Percentiles rank a stretch among this genome's conserved stretches.
Evolutionary conservation across 1,284 basidiomycete species (phyloP).

Genomic region (Abortiporus biennis): DNA sequence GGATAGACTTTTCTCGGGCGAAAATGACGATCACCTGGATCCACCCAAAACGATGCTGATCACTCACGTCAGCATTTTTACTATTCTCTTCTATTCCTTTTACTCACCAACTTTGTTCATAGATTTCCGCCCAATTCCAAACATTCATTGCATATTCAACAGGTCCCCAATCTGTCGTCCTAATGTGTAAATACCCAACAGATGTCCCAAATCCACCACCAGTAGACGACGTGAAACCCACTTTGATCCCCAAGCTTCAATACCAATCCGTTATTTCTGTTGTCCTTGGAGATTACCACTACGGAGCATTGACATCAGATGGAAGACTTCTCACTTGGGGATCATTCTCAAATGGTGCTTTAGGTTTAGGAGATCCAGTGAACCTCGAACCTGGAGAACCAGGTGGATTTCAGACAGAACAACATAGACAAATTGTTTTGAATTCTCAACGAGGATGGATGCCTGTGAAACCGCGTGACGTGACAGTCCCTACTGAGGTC

Average conservation of each 20-base stretch:
- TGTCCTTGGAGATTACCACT: constrained; percentile 87
- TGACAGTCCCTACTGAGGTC: constrained; percentile 61
- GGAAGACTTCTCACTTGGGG: constrained; percentile 88
- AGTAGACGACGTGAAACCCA: constrained; percentile 37
- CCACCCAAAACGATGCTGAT: constrained; percentile 48
- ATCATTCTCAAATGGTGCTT: constrained; percentile 66
- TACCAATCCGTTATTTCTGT: constrained; percentile 75
- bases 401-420: constrained; percentile 48
- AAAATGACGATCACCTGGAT: constrained; percentile 22
- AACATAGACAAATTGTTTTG: constrained; percentile 25
- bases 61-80: constrained; percentile 52
- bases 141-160: constrained; percentile 82
- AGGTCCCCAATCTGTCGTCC: constrained; percentile 56
- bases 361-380: constrained; percentile 75
- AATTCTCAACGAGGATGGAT: constrained; percentile 20
- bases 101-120: constrained; percentile 15
- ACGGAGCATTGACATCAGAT: constrained; percentile 70
- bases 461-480: constrained; percentile 31
- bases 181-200: constrained; percentile 50
- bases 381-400: constrained; percentile 45
- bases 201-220: constrained; percentile 12
- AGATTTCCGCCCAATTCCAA: constrained; percentile 83
- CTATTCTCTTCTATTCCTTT: constrained; percentile 6
- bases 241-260: constrained; percentile 66
- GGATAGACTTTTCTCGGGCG: constrained; percentile 35